Conservation (phyloP, 129 eudicot genomes). For the Flaveria ramosissima region DNA sequence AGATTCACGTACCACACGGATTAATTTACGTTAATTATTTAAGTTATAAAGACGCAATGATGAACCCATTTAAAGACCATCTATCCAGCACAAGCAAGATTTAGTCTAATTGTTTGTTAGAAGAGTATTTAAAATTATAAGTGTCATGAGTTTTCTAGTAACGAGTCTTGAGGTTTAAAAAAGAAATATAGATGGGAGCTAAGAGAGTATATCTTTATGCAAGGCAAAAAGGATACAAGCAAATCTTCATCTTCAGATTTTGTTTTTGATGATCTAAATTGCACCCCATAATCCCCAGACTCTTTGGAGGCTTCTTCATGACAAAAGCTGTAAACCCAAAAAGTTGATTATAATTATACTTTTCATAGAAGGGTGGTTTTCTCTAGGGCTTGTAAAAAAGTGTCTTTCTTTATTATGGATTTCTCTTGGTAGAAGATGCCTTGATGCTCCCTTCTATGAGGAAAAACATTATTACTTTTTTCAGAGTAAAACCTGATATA, state of each 20-base stretch:
- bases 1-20: neutral
- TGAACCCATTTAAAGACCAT: too few relatives aligned
- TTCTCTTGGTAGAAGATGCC: constrained; percentile 39
- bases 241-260: constrained; percentile 32
- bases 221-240: constrained; percentile 36
- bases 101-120: too few relatives aligned
- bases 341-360: constrained; percentile 44
- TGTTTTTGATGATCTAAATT: constrained; percentile 20
- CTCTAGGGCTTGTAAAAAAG: constrained; percentile 45
- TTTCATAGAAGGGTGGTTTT: constrained; percentile 43
- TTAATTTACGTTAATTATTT: neutral
- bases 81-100: too few relatives aligned
- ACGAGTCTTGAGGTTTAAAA: too few relatives aligned
- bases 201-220: constrained; percentile 11
- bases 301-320: constrained; percentile 47
- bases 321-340: constrained; percentile 39
- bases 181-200: neutral
- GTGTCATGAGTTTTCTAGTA: too few relatives aligned
- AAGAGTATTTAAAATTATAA: too few relatives aligned
- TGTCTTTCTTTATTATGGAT: constrained; percentile 35
- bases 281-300: constrained; percentile 33
- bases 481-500: constrained; percentile 25
- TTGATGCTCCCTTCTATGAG: constrained; percentile 44
- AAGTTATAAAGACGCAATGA: constrained; percentile 3
- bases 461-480: constrained; percentile 27